A percentile compares a stretch with the other conserved stretches of the same genome.
phyloP scores from a whole-genome alignment of 441 rosid genomes.

The Flueggea neowawraea region DNA sequence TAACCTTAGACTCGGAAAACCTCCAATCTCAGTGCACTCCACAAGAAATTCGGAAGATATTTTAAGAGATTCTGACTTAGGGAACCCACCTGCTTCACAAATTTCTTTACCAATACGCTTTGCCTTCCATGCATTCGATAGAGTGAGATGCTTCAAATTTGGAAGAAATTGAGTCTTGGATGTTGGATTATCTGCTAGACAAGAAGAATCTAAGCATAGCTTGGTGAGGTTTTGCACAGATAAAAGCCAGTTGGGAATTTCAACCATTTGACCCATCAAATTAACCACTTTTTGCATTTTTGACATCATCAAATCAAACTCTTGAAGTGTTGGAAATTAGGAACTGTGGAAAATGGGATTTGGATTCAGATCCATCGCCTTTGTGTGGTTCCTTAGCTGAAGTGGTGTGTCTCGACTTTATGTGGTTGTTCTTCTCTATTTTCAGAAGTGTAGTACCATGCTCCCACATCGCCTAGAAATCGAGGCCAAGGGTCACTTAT shows the following conservation, averaged over 20 bases:
- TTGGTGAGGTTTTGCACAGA: constrained; percentile 10
- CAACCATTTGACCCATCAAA: constrained; percentile 2
- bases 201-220: background rate
- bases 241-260: constrained; percentile 18
- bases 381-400: too few species aligned
- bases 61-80: constrained; percentile 7
- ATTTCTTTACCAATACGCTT: constrained; percentile 15
- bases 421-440: too few species aligned
- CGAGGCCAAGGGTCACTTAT: too few species aligned
- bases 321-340: too few species aligned
- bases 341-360: too few species aligned
- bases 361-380: too few species aligned
- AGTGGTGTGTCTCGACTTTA: too few species aligned
- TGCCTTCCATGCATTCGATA: background rate
- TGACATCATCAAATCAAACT: too few species aligned
- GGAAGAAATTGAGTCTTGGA: constrained; percentile 12
- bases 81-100: constrained; percentile 13
- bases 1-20: constrained; percentile 10
- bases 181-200: constrained; percentile 7
- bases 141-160: constrained; percentile 6
- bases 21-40: constrained; percentile 17
- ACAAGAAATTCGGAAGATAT: background rate
- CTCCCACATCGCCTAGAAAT: too few species aligned
- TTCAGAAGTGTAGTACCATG: too few species aligned
- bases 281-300: background rate